Conservation (phyloP, 106 monocot species). For the Dendrobium catenatum region DNA sequence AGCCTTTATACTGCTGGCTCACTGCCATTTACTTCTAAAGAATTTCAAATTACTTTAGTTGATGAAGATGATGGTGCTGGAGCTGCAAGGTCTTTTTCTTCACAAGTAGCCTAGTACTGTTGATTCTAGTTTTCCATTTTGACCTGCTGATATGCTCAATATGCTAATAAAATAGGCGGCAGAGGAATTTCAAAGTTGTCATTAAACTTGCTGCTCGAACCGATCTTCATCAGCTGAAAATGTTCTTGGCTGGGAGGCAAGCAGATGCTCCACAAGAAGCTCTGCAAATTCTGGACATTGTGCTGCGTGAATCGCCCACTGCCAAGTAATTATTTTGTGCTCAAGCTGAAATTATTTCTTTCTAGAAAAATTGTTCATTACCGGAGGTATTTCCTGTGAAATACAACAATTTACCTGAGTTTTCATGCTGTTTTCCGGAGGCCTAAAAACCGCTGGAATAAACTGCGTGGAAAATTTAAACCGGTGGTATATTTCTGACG, state of each 20-base stretch:
- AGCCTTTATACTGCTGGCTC: conserved; percentile 85
- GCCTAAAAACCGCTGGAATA: too few species aligned
- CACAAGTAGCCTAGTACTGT: background rate
- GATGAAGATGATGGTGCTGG: conserved; percentile 64
- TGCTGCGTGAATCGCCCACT: conserved; percentile 32
- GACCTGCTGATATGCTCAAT: background rate
- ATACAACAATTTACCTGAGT: too few species aligned
- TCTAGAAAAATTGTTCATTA: too few species aligned
- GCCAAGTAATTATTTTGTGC: conserved; percentile 13
- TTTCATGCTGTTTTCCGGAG: too few species aligned
- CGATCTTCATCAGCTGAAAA: conserved; percentile 29
- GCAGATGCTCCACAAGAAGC: conserved; percentile 42
- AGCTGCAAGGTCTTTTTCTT: conserved; percentile 29
- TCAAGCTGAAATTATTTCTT: background rate
- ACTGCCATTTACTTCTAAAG: conserved; percentile 64
- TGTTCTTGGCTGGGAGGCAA: conserved; percentile 31
- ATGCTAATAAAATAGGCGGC: conserved; percentile 11
- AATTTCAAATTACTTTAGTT: conserved; percentile 57
- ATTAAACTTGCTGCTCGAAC: conserved; percentile 31
- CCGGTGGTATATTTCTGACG: too few species aligned
- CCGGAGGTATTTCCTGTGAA: too few species aligned
- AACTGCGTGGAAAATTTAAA: too few species aligned
- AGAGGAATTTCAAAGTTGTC: conserved; percentile 31
- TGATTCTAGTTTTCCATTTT: background rate
- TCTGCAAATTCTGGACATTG: conserved; percentile 59